These are phyloP conservation scores for Omphalotus guepiniiformis DNA, from an alignment of 768 basidiomycete genomes.

Conservation along the genomic window DNA sequence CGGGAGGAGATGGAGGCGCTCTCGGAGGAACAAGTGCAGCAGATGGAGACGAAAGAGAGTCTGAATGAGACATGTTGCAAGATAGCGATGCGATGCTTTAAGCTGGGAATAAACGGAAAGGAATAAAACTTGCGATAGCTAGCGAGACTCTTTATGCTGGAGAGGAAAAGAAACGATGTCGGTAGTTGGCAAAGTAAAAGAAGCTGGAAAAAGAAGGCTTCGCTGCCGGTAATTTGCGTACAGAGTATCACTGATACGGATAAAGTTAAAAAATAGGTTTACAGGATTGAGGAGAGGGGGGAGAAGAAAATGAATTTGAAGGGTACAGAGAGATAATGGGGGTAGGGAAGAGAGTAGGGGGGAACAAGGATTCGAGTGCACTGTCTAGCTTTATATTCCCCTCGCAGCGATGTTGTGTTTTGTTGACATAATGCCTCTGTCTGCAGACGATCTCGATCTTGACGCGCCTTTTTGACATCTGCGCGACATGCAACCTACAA, in stretches of 20 bases:
- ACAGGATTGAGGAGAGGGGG: conserved; percentile 2
- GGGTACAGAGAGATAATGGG: conserved; percentile 3
- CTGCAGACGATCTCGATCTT: no score
- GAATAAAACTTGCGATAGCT: conserved; percentile 3
- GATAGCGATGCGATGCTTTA: conserved; percentile 11
- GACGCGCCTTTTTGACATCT: no score
- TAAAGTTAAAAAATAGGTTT: conserved; percentile 4
- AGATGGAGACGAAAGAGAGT: neutral
- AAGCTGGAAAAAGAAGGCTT: no score
- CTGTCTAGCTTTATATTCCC: conserved; percentile 3
- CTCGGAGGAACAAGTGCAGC: neutral
- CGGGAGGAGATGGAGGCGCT: conserved; percentile 8
- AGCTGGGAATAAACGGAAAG: conserved; percentile 1
- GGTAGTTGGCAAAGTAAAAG: no score
- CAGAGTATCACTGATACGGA: conserved; percentile 7
- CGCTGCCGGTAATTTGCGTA: no score
- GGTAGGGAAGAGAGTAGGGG: conserved; percentile 6
- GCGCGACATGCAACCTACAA: no score
- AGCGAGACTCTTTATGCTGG: neutral
- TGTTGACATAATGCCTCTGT: no score
- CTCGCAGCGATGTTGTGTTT: no score
- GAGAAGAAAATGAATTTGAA: neutral
- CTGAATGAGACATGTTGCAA: conserved; percentile 7
- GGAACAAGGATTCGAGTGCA: neutral
- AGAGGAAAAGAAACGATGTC: neutral